Percentiles rank a stretch among this genome's conserved stretches.
Conservation (phyloP, 2,329 filamentous ascomycete genomes). For the Xylaria sp. region DNA sequence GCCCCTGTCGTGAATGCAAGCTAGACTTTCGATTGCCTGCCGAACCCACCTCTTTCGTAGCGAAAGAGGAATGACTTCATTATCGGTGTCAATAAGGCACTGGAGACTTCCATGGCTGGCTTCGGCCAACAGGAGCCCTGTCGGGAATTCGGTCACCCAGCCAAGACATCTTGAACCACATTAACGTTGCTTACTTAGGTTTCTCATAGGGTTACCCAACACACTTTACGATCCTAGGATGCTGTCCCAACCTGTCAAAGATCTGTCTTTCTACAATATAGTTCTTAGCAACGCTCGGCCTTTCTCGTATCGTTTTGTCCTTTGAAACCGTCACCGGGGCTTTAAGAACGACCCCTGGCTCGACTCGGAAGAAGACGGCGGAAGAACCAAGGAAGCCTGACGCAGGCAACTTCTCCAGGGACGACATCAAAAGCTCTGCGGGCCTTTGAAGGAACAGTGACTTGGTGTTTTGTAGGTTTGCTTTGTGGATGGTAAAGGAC, state of each 20-base stretch:
- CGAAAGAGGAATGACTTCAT: conserved; percentile 8
- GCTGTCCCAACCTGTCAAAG: conserved; percentile 11
- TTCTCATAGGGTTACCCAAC: neutral
- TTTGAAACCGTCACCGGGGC: conserved; percentile 7
- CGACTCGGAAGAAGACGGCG: conserved; percentile 1
- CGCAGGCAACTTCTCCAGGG: conserved; percentile 1
- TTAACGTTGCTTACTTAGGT: conserved; percentile 1
- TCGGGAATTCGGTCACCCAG: conserved; percentile 3
- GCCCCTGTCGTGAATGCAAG: conserved; percentile 2
- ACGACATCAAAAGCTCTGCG: neutral
- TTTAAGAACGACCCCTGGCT: conserved; percentile 3
- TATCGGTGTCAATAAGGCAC: neutral
- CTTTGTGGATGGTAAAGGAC: conserved; percentile 10
- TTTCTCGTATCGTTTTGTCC: conserved; percentile 5
- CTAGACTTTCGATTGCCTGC: conserved; percentile 4
- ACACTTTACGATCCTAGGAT: conserved; percentile 12
- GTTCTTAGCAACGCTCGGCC: conserved; percentile 8
- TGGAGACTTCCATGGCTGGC: conserved; percentile 9
- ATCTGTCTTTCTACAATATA: conserved; percentile 2
- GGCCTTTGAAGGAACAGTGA: neutral
- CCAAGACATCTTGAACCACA: conserved; percentile 1
- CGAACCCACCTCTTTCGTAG: conserved; percentile 10
- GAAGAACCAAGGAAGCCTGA: conserved; percentile 5
- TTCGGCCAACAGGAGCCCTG: conserved; percentile 5
- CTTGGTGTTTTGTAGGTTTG: neutral